phyloP scores from a whole-genome alignment of 768 basidiomycete genomes.

The Cyclocybe cylindracea region DNA sequence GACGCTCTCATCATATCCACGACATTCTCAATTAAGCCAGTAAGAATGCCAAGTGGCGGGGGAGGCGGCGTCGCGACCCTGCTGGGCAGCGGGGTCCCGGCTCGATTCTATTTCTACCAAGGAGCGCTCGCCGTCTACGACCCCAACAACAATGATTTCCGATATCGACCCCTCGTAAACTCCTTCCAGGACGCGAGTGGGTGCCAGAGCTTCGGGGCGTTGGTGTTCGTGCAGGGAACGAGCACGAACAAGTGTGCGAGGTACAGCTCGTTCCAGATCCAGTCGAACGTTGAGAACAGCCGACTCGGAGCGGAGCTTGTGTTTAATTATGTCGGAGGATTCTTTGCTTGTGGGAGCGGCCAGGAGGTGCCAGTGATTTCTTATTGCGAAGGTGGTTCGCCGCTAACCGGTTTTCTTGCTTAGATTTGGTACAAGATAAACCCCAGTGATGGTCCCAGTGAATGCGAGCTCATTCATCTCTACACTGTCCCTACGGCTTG shows the following conservation, averaged over 20 bases:
- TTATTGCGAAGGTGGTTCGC: conserved; percentile 4
- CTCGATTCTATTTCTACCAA: conserved; percentile 33
- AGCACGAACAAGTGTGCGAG: conserved; percentile 33
- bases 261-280: conserved; percentile 26
- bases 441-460: background rate
- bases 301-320: conserved; percentile 12
- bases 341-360: conserved; percentile 16
- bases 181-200: conserved; percentile 18
- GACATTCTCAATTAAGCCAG: conserved; percentile 18
- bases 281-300: conserved; percentile 27
- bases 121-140: conserved; percentile 21
- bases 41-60: conserved; percentile 25
- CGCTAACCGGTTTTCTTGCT: conserved; percentile 4
- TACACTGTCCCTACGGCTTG: background rate
- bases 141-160: conserved; percentile 13
- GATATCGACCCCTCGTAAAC: conserved; percentile 20
- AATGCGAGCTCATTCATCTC: background rate
- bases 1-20: background rate
- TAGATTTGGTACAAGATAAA: background rate
- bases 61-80: conserved; percentile 24
- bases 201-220: conserved; percentile 26
- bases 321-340: conserved; percentile 9
- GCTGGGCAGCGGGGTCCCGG: conserved; percentile 24
- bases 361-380: conserved; percentile 8
- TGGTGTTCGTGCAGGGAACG: conserved; percentile 25